phyloP scores from a whole-genome alignment of 1,284 basidiomycete genomes.

The Ustilago crameri region DNA sequence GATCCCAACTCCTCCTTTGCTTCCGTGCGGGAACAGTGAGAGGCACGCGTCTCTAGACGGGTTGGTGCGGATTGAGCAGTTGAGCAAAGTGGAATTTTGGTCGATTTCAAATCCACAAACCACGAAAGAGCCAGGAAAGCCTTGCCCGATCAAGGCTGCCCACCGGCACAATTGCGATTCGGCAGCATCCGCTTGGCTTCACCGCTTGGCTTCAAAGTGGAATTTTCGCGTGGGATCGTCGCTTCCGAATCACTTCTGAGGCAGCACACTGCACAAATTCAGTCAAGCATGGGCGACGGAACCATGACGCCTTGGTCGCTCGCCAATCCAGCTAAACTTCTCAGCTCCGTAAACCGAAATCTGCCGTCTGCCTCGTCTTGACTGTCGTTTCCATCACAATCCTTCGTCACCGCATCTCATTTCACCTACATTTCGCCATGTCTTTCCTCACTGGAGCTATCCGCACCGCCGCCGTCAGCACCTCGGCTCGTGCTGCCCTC shows the following conservation, averaged over 20 bases:
- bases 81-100: not conserved
- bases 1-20: constrained; percentile 7
- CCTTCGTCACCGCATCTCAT: constrained; percentile 3
- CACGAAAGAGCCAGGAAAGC: constrained; percentile 18
- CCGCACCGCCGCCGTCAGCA: constrained; percentile 59
- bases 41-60: not conserved
- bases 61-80: not conserved
- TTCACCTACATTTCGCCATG: constrained; percentile 28
- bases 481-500: constrained; percentile 50
- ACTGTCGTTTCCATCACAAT: constrained; percentile 7
- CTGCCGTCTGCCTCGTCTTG: constrained; percentile 1
- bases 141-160: constrained; percentile 6
- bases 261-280: constrained; percentile 30
- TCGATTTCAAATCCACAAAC: constrained; percentile 14
- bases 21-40: constrained; percentile 31
- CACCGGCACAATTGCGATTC: constrained; percentile 1
- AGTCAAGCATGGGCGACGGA: constrained; percentile 7
- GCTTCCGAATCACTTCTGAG: constrained; percentile 19
- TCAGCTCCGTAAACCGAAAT: constrained; percentile 1
- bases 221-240: constrained; percentile 27
- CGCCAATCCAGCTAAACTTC: too few relatives aligned
- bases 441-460: constrained; percentile 63
- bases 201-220: constrained; percentile 14
- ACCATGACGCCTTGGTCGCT: constrained; percentile 9
- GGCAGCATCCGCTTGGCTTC: too few relatives aligned